Evolutionary conservation across 2,329 filamentous ascomycete genomes (phyloP).

Genomic region (Stachybotrys elegans): DNA sequence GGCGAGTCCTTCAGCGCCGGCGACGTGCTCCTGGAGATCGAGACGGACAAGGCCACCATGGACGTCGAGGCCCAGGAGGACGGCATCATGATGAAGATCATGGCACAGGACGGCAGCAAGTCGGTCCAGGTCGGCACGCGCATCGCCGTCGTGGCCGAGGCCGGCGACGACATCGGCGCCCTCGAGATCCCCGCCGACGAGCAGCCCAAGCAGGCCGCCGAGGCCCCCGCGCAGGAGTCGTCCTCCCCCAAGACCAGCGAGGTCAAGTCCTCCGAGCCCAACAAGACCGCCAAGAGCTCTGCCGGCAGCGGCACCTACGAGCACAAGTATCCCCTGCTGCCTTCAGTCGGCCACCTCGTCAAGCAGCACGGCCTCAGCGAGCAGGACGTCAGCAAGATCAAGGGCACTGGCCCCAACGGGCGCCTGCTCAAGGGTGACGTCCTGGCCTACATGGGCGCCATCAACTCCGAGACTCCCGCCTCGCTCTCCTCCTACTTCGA

Average conservation of each 20-base stretch:
- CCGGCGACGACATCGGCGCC: constrained; percentile 70
- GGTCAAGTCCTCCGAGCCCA: constrained; percentile 28
- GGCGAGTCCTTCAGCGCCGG: constrained; percentile 77
- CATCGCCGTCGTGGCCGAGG: constrained; percentile 79
- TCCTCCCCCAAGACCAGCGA: constrained; percentile 20
- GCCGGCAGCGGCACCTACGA: constrained; percentile 48
- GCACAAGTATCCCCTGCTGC: constrained; percentile 69
- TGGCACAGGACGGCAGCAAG: constrained; percentile 68
- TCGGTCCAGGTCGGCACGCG: constrained; percentile 70
- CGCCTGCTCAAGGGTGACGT: constrained; percentile 94
- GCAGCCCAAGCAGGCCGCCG: constrained; percentile 32
- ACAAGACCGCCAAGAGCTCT: constrained; percentile 26
- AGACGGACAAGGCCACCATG: constrained; percentile 93
- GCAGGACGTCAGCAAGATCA: constrained; percentile 74
- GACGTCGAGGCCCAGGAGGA: constrained; percentile 92
- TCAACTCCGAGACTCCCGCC: constrained; percentile 66
- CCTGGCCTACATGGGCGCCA: constrained; percentile 78
- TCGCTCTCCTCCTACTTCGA: constrained; percentile 66
- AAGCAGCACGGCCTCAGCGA: constrained; percentile 72
- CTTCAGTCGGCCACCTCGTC: constrained; percentile 79
- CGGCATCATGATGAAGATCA: constrained; percentile 80
- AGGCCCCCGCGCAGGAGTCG: constrained; percentile 10
- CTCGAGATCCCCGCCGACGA: constrained; percentile 73
- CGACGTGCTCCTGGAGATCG: constrained; percentile 85
- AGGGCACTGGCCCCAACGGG: constrained; percentile 79